Evolutionary conservation across 2,329 filamentous ascomycete genomes (phyloP), one percentile per base, ranked within the genome.

Genomic region (Chaetomium sp.): DNA sequence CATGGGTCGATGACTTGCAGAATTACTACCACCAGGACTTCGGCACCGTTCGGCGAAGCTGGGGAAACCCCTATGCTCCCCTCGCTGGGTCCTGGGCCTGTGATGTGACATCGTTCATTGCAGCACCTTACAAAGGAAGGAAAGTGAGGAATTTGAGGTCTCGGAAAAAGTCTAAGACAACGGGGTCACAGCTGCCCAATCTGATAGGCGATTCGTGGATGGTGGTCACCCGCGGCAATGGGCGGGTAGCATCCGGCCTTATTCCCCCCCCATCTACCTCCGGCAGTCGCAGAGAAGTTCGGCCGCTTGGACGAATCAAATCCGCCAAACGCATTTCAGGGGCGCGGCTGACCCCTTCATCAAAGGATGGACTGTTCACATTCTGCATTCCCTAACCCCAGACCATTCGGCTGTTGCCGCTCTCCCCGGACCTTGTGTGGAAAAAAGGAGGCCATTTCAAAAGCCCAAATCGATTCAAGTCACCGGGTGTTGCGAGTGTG

Each of bases 201-300:
- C 42, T 50, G 45, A 56, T n/a, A 23, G 16, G 13, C 57, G 57
- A 56, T 50, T 60, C 50, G 62, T 38, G 38, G 57, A 13, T 33
- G 8, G 29, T 23, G 60, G 65, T 64, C 64, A 67, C 58, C 57
- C n/a, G 62, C 57, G 55, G 57, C 21, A 12, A 23, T 55, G 38
- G 64, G 35, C 35, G 63, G 67, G 70, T 70, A 61, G 57, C 65
- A 70, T 69, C 68, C 69, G 70, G 68, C 68, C 64, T 58, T 69
- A 69, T 70, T 70, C 62, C 35, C 25, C 25, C 47, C 60, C 45
- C 51, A 53, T 62, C n/a, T n/a, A 60, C 54, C 19, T 56, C 42
- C 59, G 42, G 57, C 58, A 59, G 56, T 55, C 50, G 56, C 45
- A 49, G 42, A 47, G 31, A 35, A 55, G 51, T 42, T 65, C 54